Conservation (phyloP, 176 grass and related monocot genomes). For the Saccharum spontaneum region DNA sequence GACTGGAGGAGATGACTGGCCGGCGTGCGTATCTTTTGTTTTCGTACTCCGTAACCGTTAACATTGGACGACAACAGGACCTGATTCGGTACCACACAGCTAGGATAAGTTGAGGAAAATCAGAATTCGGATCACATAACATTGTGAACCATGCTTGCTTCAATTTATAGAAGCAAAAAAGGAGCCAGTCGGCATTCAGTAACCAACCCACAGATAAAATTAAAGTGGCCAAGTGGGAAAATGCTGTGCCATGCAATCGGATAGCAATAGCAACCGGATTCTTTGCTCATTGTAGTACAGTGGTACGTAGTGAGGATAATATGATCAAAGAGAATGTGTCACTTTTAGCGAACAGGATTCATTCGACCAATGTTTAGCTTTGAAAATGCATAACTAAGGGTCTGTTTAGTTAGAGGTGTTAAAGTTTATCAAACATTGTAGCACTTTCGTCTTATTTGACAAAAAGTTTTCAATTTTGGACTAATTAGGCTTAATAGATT, state of each 20-base stretch:
- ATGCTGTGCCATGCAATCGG: neutral
- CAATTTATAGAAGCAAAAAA: neutral
- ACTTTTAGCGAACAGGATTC: neutral
- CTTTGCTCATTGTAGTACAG: neutral
- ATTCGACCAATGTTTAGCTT: too few species aligned
- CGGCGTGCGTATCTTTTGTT: neutral
- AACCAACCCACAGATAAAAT: neutral
- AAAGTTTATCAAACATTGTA: too few species aligned
- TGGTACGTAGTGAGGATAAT: neutral
- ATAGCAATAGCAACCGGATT: neutral
- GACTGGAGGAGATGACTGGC: neutral
- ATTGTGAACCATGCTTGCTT: neutral
- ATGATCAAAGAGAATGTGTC: neutral
- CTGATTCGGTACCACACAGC: neutral
- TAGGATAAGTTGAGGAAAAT: neutral
- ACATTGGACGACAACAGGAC: neutral
- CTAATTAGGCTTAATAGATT: too few species aligned
- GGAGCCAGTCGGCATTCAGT: neutral
- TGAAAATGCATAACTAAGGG: too few species aligned
- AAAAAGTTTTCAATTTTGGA: too few species aligned
- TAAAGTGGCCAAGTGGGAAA: neutral
- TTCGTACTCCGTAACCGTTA: neutral
- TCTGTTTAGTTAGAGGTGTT: too few species aligned
- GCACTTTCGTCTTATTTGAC: too few species aligned
- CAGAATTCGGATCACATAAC: neutral